Percentiles rank a stretch among this genome's conserved stretches.
These are phyloP conservation scores for Fraxinus angustifolia DNA, from an alignment of 305 asterid species.

Conservation along the genomic window DNA sequence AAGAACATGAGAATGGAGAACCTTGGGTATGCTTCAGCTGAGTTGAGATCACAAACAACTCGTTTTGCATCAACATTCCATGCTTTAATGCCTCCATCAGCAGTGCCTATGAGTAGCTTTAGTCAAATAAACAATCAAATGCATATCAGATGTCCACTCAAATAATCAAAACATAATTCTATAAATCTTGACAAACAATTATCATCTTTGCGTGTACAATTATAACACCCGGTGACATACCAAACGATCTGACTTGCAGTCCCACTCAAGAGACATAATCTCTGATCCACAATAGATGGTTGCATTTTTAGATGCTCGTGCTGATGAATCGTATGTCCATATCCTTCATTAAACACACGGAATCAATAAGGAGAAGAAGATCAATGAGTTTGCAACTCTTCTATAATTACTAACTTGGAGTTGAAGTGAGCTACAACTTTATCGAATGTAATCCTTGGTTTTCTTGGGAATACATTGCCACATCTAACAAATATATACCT, in stretches of 20 bases:
- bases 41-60: constrained; percentile 87
- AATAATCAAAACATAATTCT: constrained; percentile 20
- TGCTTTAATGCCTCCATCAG: constrained; percentile 95
- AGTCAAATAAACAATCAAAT: constrained; percentile 39
- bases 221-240: constrained; percentile 37
- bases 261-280: constrained; percentile 97
- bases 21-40: constrained; percentile 78
- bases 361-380: constrained; percentile 19
- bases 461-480: not conserved
- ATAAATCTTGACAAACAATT: constrained; percentile 9
- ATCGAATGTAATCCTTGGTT: constrained; percentile 9
- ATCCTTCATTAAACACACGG: constrained; percentile 54
- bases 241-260: constrained; percentile 94
- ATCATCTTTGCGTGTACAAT: constrained; percentile 11
- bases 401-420: not conserved
- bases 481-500: constrained; percentile 42
- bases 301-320: constrained; percentile 87
- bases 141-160: constrained; percentile 32
- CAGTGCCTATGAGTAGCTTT: constrained; percentile 97
- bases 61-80: constrained; percentile 98
- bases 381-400: not conserved
- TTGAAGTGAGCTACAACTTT: constrained; percentile 4
- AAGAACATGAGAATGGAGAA: constrained; percentile 32
- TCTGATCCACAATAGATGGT: constrained; percentile 96
- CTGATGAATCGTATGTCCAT: constrained; percentile 87